A percentile compares a stretch with the other conserved stretches of the same genome.
Evolutionary conservation across 495 filamentous ascomycete species (phyloP).

Genomic region (Physcia stellaris): DNA sequence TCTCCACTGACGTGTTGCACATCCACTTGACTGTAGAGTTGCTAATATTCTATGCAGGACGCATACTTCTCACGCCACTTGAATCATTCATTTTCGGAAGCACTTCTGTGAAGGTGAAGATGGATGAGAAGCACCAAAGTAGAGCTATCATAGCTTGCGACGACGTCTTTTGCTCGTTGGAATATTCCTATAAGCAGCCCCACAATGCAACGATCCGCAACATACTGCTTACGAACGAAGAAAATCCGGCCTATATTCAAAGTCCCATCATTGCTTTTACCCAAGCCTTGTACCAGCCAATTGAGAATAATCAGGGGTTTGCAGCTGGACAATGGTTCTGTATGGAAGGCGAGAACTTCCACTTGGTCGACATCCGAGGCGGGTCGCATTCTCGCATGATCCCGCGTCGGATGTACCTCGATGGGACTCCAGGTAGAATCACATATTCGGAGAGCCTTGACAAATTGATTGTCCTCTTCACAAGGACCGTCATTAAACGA

Average conservation of each 20-base stretch:
- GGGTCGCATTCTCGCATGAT: conserved; percentile 20
- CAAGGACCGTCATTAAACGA: conserved; percentile 8
- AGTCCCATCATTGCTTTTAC: conserved; percentile 5
- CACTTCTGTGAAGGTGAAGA: conserved; percentile 12
- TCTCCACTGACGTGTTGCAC: no score
- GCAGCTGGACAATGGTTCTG: conserved; percentile 26
- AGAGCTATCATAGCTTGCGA: conserved; percentile 8
- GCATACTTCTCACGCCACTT: neutral
- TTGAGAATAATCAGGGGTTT: conserved; percentile 1
- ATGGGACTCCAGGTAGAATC: conserved; percentile 29
- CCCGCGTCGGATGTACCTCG: conserved; percentile 28
- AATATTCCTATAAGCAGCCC: conserved; percentile 17
- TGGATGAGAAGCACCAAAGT: neutral
- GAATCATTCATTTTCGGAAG: conserved; percentile 13
- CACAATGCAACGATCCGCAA: conserved; percentile 6
- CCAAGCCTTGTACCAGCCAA: no score
- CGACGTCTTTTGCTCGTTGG: conserved; percentile 7
- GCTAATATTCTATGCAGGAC: neutral
- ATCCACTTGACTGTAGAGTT: no score
- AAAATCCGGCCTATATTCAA: conserved; percentile 3
- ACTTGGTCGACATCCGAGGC: conserved; percentile 25
- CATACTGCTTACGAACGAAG: conserved; percentile 9
- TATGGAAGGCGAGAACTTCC: conserved; percentile 27
- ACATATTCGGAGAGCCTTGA: conserved; percentile 27
- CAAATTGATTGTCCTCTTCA: conserved; percentile 30